Base-by-base conservation (phyloP, 2,329 filamentous ascomycete genomes). In the Botrytis fabae region DNA sequence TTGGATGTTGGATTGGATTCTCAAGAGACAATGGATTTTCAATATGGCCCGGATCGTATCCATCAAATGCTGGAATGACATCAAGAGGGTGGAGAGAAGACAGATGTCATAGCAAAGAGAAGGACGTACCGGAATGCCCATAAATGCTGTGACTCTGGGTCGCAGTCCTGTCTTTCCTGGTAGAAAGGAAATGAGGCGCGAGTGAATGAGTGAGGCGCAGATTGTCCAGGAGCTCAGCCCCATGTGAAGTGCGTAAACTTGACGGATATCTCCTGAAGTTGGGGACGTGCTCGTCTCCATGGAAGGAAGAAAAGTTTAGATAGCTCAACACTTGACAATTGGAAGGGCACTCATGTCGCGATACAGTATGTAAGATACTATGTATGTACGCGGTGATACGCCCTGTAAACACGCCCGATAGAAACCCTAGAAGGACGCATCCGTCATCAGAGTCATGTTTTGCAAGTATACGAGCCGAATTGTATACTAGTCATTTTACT, bases 151-250 rank as follows among this genome's bases (percentile, higher is more conserved):
- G 35, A 35, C 22, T 28, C 44, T 66, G 40, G 46, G 28, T 51
- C 57, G 22, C 32, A 63, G 69, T 70, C 57, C 32, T 68, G 22
- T 54, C 46, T 35, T 46, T 22, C 62, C 62, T 14, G 69, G 69
- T 38, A 57, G 35, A 57, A 66, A 54, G 12, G 57, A 70, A 66
- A 68, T 42, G 57, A 70, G 57, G 59, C 60, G 59, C 57, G 35
- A 61, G 8, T 62, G 57, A 32, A 48, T 28, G 66, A 61, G 70
- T 68, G 70, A 72, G 63, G 70, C 63, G 70, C 54, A 54, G 42
- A 42, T 71, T 42, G 59, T 64, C 69, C 51, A 51, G 69, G 65
- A 69, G 63, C 70, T 72, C 70, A 69, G 70, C 70, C 70, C 70
- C 70, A 72, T 72, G 40, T 32, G 28, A 25, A 69, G 25, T 72